Percentiles rank a stretch among this genome's conserved stretches.
Evolutionary conservation across 129 eudicot species (phyloP).

Genomic region (Erigeron canadensis): DNA sequence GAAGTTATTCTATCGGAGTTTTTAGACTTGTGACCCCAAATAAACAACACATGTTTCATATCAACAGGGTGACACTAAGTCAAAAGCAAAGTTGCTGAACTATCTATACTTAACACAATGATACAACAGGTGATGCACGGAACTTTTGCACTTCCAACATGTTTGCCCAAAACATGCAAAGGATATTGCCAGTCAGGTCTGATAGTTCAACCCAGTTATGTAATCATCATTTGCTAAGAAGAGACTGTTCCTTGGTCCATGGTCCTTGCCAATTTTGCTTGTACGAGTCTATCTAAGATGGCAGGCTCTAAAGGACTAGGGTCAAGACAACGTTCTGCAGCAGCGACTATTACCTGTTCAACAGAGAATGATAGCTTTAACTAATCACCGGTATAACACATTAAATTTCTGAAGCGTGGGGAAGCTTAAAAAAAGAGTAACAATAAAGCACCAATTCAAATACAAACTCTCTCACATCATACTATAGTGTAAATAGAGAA

Average conservation of each 20-base stretch:
- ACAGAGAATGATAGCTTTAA: neutral
- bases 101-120: conserved; percentile 22
- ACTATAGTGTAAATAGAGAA: neutral
- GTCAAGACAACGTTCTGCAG: conserved; percentile 95
- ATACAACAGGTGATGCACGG: conserved; percentile 27
- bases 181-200: neutral
- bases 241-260: conserved; percentile 38
- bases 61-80: neutral
- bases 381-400: neutral
- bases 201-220: conserved; percentile 17
- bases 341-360: conserved; percentile 82
- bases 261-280: conserved; percentile 67
- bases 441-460: neutral
- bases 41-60: neutral
- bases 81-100: conserved; percentile 12
- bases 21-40: too few species aligned
- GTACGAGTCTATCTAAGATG: conserved; percentile 80
- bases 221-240: conserved; percentile 15
- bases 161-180: neutral
- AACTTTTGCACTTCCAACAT: conserved; percentile 14
- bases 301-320: conserved; percentile 86
- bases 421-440: neutral
- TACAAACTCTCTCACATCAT: neutral
- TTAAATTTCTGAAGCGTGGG: neutral
- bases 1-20: too few species aligned